Percentiles rank a stretch among this genome's conserved stretches.
These are phyloP conservation scores for Alternaria panax DNA, from an alignment of 2,329 filamentous ascomycete genomes.

Conservation along the genomic window DNA sequence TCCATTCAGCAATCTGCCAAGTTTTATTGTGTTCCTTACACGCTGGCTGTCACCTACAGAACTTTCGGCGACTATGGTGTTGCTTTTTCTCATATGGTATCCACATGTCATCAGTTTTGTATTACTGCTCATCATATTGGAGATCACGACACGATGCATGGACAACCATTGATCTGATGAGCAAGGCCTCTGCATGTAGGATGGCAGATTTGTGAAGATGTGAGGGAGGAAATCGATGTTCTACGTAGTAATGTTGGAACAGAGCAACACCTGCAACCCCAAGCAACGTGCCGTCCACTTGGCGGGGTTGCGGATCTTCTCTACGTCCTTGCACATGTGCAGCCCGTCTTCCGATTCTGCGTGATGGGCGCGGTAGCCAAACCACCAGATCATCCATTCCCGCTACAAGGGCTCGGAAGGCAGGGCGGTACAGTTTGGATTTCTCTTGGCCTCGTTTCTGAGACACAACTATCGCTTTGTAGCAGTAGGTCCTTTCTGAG, in stretches of 20 bases:
- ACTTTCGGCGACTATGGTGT: not conserved
- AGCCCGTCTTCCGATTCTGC: not conserved
- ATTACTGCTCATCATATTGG: not conserved
- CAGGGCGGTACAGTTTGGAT: not conserved
- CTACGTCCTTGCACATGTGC: not conserved
- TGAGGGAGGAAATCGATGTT: not conserved
- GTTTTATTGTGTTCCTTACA: not conserved
- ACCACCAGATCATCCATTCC: not conserved
- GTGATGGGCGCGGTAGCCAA: not conserved
- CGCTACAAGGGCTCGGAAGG: not conserved
- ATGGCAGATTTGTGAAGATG: accelerated
- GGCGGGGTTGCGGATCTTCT: not conserved
- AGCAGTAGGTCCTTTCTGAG: not conserved
- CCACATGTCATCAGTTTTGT: not conserved
- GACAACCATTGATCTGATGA: not conserved
- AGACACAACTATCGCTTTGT: not conserved
- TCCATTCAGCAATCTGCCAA: not conserved
- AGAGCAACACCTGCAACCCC: not conserved
- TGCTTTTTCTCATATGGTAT: not conserved
- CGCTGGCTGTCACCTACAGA: not conserved
- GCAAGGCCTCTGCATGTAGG: not conserved
- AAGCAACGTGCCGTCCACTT: not conserved
- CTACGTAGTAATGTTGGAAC: not conserved
- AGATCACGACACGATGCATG: not conserved
- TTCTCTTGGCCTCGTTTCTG: not conserved